phyloP scores from a whole-genome alignment of 768 basidiomycete species.

The Rubroboletus pulcherrimus region DNA sequence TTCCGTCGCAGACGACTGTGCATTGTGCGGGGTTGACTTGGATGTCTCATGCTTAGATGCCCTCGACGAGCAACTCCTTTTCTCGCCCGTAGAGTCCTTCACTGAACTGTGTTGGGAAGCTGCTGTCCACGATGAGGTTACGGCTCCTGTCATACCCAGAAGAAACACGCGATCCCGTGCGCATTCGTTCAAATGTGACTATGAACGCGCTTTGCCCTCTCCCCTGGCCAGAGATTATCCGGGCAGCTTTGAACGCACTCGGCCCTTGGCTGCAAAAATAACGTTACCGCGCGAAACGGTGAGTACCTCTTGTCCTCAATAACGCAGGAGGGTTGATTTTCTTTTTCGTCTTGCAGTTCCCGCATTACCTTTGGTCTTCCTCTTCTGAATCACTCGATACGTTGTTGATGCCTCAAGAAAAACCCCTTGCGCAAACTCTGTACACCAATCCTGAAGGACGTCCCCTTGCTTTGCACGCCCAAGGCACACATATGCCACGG shows the following conservation, averaged over 20 bases:
- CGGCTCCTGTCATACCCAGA: neutral
- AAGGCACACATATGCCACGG: slow-evolving; percentile 2
- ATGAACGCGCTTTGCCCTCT: neutral
- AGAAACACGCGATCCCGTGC: slow-evolving; percentile 1
- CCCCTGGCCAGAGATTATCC: slow-evolving; percentile 4
- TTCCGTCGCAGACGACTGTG: slow-evolving; percentile 21
- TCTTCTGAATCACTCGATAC: slow-evolving; percentile 11
- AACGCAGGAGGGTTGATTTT: neutral
- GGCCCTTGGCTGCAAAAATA: slow-evolving; percentile 18
- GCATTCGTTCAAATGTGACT: slow-evolving; percentile 17
- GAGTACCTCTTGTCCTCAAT: neutral
- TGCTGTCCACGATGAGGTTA: slow-evolving; percentile 31
- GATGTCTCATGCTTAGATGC: slow-evolving; percentile 34
- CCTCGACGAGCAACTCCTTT: slow-evolving; percentile 40
- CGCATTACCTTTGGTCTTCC: slow-evolving; percentile 1
- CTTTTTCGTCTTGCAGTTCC: neutral
- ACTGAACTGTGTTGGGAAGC: slow-evolving; percentile 39
- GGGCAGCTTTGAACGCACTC: slow-evolving; percentile 7
- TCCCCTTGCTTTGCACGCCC: slow-evolving; percentile 11
- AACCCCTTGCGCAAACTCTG: slow-evolving; percentile 10
- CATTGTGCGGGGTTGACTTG: slow-evolving; percentile 32
- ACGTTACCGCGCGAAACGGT: slow-evolving; percentile 16
- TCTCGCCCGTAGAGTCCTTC: slow-evolving; percentile 37
- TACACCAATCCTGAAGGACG: slow-evolving; percentile 20
- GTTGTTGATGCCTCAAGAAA: slow-evolving; percentile 6